Conservation (phyloP, 495 filamentous ascomycete genomes). For the Neohortaea acidophila region DNA sequence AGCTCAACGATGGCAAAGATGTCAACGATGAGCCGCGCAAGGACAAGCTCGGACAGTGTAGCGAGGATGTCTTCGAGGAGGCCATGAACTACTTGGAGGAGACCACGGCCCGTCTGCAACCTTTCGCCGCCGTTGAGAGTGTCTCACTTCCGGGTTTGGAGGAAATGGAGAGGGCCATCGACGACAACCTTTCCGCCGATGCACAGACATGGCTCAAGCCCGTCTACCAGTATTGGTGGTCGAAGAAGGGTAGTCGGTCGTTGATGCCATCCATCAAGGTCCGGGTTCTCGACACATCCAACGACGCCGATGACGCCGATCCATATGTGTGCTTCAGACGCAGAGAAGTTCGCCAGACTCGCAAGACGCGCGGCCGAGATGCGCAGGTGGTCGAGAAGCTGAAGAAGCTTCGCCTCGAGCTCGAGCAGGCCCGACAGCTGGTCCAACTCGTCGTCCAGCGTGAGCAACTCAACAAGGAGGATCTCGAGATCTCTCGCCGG, state of each 20-base stretch:
- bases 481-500: constrained; percentile 53
- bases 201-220: constrained; percentile 62
- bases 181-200: constrained; percentile 50
- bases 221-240: constrained; percentile 86
- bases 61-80: constrained; percentile 80
- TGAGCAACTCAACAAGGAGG: constrained; percentile 61
- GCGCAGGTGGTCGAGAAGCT: constrained; percentile 88
- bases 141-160: constrained; percentile 66
- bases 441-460: constrained; percentile 60
- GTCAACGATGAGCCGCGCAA: constrained; percentile 23
- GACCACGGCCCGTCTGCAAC: constrained; percentile 62
- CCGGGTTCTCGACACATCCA: constrained; percentile 57
- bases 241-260: constrained; percentile 46
- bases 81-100: constrained; percentile 93
- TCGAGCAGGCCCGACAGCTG: constrained; percentile 76
- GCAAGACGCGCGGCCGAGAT: constrained; percentile 88
- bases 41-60: constrained; percentile 46
- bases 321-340: constrained; percentile 97
- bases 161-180: constrained; percentile 63
- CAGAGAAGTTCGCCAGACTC: constrained; percentile 81
- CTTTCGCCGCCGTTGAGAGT: constrained; percentile 72
- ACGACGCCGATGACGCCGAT: constrained; percentile 87
- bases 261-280: constrained; percentile 62
- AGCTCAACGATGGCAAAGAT: constrained; percentile 54
- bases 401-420: constrained; percentile 75